A percentile compares a stretch with the other conserved stretches of the same genome.
Conservation (phyloP, 768 basidiomycete genomes). For the Suillus spraguei region DNA sequence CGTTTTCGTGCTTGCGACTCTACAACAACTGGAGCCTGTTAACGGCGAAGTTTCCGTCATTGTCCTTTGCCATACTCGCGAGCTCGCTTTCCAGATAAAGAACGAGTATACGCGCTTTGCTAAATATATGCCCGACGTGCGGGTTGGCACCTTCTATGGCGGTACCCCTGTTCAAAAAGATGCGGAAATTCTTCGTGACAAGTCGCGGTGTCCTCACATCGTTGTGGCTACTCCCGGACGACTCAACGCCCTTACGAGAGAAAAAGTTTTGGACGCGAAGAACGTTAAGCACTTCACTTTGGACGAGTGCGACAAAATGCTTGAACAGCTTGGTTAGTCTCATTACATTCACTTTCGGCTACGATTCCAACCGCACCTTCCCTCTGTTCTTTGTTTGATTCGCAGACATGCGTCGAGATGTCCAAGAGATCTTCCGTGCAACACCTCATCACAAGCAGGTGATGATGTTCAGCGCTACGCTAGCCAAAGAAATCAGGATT, state of each 20-base stretch:
- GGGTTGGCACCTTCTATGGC: slow-evolving; percentile 97
- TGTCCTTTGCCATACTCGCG: slow-evolving; percentile 98
- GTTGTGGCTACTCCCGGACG: slow-evolving; percentile 98
- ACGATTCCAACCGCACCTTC: slow-evolving; percentile 59
- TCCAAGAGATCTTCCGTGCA: slow-evolving; percentile 99
- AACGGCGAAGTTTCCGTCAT: slow-evolving; percentile 98
- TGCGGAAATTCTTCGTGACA: slow-evolving; percentile 91
- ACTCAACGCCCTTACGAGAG: slow-evolving; percentile 91
- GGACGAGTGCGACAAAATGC: slow-evolving; percentile 99
- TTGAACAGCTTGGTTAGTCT: slow-evolving; percentile 99
- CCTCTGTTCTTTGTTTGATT: slow-evolving; percentile 44
- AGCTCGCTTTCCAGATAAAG: slow-evolving; percentile 99
- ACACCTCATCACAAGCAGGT: slow-evolving; percentile 99
- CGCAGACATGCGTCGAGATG: slow-evolving; percentile 99
- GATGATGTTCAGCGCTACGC: slow-evolving; percentile 99
- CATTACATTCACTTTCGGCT: slow-evolving; percentile 66
- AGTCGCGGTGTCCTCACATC: slow-evolving; percentile 97
- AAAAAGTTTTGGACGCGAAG: slow-evolving; percentile 94
- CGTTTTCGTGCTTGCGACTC: slow-evolving; percentile 96
- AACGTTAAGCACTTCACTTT: slow-evolving; percentile 99
- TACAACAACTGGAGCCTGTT: slow-evolving; percentile 98
- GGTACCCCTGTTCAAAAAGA: slow-evolving; percentile 95
- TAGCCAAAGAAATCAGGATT: slow-evolving; percentile 94
- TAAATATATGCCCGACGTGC: slow-evolving; percentile 99
- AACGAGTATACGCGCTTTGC: slow-evolving; percentile 99